Evolutionary conservation across 2,329 filamentous ascomycete species (phyloP), one percentile per base, ranked within the genome.

Genomic region (Clonostachys sp.): DNA sequence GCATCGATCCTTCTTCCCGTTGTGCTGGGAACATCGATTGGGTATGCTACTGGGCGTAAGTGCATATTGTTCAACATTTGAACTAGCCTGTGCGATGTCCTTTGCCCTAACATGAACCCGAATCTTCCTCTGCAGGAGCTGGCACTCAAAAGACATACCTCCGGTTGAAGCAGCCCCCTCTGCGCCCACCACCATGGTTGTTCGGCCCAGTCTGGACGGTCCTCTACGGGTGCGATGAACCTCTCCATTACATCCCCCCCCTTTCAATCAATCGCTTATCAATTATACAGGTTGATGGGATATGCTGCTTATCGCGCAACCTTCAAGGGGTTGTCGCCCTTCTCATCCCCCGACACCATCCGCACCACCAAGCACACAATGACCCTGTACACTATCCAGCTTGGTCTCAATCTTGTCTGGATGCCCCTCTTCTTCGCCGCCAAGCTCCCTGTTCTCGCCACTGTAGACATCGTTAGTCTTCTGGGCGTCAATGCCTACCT

Each of bases 381-480:
- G 49, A 89, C 86, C 0, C 77, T 96, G 33, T 96, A 96, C 73
- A 88, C 87, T 3, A 74, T 91, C 50, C 91, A 96, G 68, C 83
- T 96, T 7, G 87, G 78, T 12, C 75, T 96, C 45, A 96, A 96
- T 64, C 73, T 95, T 33, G 66, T 86, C 46, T 97, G 89, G 89
- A 96, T 91, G 80, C 92, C 92, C 12, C 78, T 96, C 12, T 96
- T 96, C 78, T 96, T 96, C 62, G 78, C 80, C n/a, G 61, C 86
- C 45, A 84, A 85, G 53, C 80, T 81, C 14, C 90, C 91, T 2
- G 75, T 86, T 45, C 80, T 83, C 60, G 91, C 91, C 5, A 82
- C 89, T 7, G 77, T 78, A 30, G 89, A 96, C 62, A 85, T 95
- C 45, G 68, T 88, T 30, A 77, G 84, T 1, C 74, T 96, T 9